These are phyloP conservation scores for Hirschioporus abietinus DNA, from an alignment of 768 basidiomycete species.

Conservation along the genomic window DNA sequence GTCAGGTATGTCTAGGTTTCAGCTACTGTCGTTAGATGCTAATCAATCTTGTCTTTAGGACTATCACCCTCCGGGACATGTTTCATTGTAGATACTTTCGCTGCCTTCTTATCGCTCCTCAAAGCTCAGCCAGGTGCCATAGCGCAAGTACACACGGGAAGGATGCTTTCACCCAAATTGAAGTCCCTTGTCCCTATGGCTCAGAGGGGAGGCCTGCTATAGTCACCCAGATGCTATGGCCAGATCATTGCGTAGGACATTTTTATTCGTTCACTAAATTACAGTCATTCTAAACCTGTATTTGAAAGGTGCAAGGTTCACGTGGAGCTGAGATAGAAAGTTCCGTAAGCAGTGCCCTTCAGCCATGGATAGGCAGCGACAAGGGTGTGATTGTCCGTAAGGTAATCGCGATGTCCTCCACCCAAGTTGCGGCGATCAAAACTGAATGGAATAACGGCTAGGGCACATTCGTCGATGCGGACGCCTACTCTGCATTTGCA, in stretches of 20 bases:
- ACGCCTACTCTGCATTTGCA: slow-evolving; percentile 42
- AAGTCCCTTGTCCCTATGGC: slow-evolving; percentile 18
- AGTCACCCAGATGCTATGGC: slow-evolving; percentile 37
- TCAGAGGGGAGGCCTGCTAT: slow-evolving; percentile 8
- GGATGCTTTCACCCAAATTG: slow-evolving; percentile 24
- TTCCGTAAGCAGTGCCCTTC: slow-evolving; percentile 21
- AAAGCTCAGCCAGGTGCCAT: not conserved
- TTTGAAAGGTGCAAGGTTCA: not conserved
- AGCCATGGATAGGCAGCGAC: slow-evolving; percentile 11
- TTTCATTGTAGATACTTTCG: slow-evolving; percentile 29
- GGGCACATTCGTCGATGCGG: slow-evolving; percentile 27
- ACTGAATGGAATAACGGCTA: slow-evolving; percentile 10
- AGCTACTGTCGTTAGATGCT: not conserved
- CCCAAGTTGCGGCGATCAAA: not conserved
- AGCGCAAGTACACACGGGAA: slow-evolving; percentile 28
- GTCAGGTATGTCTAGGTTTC: slow-evolving; percentile 25
- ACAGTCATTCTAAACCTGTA: not conserved
- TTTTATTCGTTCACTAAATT: slow-evolving; percentile 8
- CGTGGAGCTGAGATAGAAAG: slow-evolving; percentile 33
- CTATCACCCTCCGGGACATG: slow-evolving; percentile 33
- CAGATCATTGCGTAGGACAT: slow-evolving; percentile 41
- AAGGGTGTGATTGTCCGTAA: slow-evolving; percentile 24
- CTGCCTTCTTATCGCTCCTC: not conserved
- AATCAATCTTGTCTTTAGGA: slow-evolving; percentile 3
- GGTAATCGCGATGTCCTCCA: slow-evolving; percentile 15